These are phyloP conservation scores for Salicornia ramosissima DNA, from an alignment of 148 eudicot genomes.

Conservation along the genomic window DNA sequence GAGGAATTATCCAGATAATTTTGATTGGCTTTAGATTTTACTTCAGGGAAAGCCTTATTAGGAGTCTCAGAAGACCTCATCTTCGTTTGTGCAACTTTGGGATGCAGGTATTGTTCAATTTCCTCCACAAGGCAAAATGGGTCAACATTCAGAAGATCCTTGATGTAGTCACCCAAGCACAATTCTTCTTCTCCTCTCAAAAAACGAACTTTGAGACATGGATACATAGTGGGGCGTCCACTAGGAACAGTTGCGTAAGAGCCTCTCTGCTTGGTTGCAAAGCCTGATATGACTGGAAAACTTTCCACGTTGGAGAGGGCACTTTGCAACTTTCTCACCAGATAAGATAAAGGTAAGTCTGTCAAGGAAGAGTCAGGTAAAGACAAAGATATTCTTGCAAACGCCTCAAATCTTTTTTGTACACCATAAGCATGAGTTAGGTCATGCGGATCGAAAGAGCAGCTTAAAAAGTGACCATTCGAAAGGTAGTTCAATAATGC, in stretches of 20 bases:
- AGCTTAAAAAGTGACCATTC: slow-evolving; percentile 38
- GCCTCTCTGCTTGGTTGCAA: slow-evolving; percentile 38
- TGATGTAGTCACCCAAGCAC: slow-evolving; percentile 48
- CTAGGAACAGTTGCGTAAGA: slow-evolving; percentile 73
- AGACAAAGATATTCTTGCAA: slow-evolving; percentile 58
- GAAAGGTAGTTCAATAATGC: slow-evolving; percentile 61
- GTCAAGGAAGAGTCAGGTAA: slow-evolving; percentile 32
- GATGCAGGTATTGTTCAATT: slow-evolving; percentile 58
- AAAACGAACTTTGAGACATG: slow-evolving; percentile 68
- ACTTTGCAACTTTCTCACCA: slow-evolving; percentile 61
- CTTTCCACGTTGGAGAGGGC: slow-evolving; percentile 74
- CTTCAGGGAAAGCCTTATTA: slow-evolving; percentile 23
- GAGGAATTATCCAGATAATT: slow-evolving; percentile 29
- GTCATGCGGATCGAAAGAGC: slow-evolving; percentile 21
- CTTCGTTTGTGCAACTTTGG: slow-evolving; percentile 41
- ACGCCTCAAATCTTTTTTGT: slow-evolving; percentile 59
- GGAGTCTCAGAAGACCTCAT: slow-evolving; percentile 24
- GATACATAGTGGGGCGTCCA: slow-evolving; percentile 43
- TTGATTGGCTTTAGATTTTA: slow-evolving; percentile 24
- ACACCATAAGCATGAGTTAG: slow-evolving; percentile 22
- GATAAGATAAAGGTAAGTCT: slow-evolving; percentile 36
- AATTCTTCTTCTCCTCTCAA: slow-evolving; percentile 58
- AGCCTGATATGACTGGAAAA: slow-evolving; percentile 56
- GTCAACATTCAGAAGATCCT: slow-evolving; percentile 64
- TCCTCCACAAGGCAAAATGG: slow-evolving; percentile 71